phyloP scores from a whole-genome alignment of 202 grass and related monocot species.

The Panicum virgatum region DNA sequence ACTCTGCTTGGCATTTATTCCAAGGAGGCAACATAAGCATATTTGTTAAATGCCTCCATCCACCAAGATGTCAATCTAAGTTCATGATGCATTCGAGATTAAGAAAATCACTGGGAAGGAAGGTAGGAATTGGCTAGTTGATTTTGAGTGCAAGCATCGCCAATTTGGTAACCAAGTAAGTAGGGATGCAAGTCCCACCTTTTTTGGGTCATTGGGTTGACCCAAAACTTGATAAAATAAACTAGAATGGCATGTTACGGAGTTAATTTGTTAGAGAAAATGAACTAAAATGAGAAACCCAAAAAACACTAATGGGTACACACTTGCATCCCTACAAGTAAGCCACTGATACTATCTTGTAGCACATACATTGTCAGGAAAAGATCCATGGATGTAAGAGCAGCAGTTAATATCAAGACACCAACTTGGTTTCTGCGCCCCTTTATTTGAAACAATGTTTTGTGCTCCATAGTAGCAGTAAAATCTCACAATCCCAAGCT shows the following conservation, averaged over 20 bases:
- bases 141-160: not conserved
- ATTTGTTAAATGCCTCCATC: not conserved
- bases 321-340: no score
- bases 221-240: no score
- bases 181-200: no score
- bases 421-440: not conserved
- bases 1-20: not conserved
- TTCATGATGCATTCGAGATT: not conserved
- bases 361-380: not conserved
- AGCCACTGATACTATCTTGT: not conserved
- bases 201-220: no score
- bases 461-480: not conserved
- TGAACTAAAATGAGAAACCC: no score
- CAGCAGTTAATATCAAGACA: not conserved
- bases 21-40: not conserved
- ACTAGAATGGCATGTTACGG: no score
- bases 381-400: not conserved
- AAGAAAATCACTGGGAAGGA: not conserved
- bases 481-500: not conserved
- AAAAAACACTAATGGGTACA: no score
- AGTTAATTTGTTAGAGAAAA: no score
- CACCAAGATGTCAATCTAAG: not conserved
- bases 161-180: conserved; percentile 1
- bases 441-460: not conserved
- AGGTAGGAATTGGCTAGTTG: not conserved